Base-by-base conservation (phyloP, 345 rosid genomes). In the Dipteronia sinensis region DNA sequence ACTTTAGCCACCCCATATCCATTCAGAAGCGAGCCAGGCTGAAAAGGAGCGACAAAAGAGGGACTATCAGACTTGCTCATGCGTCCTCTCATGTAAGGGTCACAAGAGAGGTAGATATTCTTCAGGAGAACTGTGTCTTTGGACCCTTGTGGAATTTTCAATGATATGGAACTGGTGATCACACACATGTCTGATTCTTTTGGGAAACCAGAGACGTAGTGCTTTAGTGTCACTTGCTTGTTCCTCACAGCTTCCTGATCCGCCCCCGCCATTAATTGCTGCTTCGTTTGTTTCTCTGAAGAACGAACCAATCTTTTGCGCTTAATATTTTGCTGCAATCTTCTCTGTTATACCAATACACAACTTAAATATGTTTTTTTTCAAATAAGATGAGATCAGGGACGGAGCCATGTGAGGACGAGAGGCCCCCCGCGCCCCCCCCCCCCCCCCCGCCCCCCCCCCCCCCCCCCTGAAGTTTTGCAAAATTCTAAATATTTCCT, bases 1-100 rank as follows among this genome's bases (percentile, higher is more conserved):
- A 91, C 89, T 84, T 69, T 87, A 20, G 86, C 86, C 75, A 91
- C 92, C 77, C 95, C 94, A 73, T 42, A 84, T 29, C 90, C 97
- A 71, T 16, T 40, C 0, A 93, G n/a, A 53, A 80, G 87, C 47
- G 67, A 31, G 74, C 72, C 82, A 12, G 77, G 71, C 34, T 25
- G 76, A 77, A 83, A 80, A 67, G 85, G 20, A 65, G 78, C 47
- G 65, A 75, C 11, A 53, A 25, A 76, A 1, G 80, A n/a, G 15
- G 76, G 76, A 8, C 7, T 55, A 25, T 78, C 22, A 69, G 76
- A 71, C 79, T 79, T 78, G 6, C 68, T 47, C 90, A 88, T 85
- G 51, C 81, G 89, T 53, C 6, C 7, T 13, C 90, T 17, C 88
- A 81, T 88, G 76, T 86, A 88, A 17, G 91, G 91, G 76, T 86